These are phyloP conservation scores for Aureobasidium mangrovei DNA, from an alignment of 2,329 filamentous ascomycete genomes.

Conservation along the genomic window DNA sequence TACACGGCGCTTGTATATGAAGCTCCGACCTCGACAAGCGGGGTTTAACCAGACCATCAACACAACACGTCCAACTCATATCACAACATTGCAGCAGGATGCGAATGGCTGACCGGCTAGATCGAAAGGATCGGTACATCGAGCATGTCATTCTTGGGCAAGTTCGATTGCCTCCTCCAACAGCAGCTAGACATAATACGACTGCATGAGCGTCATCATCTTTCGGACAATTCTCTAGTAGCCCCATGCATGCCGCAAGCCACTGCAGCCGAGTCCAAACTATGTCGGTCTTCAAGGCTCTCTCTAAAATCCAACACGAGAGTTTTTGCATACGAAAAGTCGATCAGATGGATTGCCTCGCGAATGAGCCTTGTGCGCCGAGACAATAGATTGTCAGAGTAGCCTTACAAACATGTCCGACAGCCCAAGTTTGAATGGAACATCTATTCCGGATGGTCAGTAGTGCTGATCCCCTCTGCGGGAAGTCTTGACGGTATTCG, in stretches of 20 bases:
- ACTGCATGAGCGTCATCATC: conserved; percentile 8
- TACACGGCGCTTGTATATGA: neutral
- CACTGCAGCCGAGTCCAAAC: neutral
- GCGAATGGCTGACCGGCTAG: neutral
- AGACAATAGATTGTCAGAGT: neutral
- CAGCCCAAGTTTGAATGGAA: neutral
- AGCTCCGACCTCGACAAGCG: conserved; percentile 8
- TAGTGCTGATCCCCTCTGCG: neutral
- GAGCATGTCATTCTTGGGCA: neutral
- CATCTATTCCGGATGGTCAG: neutral
- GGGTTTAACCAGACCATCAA: neutral
- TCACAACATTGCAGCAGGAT: neutral
- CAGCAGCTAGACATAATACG: neutral
- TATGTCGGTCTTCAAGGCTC: neutral
- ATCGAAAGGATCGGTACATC: neutral
- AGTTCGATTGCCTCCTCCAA: neutral
- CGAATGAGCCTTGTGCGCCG: neutral
- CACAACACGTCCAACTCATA: neutral
- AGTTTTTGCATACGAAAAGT: neutral
- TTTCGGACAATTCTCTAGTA: conserved; percentile 5
- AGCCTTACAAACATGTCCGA: neutral
- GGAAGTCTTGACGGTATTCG: neutral
- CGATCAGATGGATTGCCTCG: neutral
- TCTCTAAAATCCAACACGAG: neutral
- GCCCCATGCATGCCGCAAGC: conserved; percentile 10